Conservation (phyloP, 495 filamentous ascomycete genomes). For the Neurospora sp. region DNA sequence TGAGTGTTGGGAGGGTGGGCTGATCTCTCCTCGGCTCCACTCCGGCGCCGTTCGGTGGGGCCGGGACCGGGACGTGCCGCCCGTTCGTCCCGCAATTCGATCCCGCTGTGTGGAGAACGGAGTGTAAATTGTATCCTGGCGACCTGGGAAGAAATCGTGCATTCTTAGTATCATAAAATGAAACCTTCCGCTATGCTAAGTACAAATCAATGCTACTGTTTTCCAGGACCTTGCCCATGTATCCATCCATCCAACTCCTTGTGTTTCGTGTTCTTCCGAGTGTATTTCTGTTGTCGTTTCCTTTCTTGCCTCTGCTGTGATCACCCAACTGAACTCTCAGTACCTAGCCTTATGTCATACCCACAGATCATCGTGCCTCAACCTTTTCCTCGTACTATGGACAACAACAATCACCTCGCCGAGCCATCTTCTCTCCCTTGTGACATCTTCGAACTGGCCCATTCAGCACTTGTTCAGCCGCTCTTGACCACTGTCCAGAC, state of each 20-base stretch:
- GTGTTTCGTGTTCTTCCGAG: neutral
- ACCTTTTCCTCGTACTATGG: neutral
- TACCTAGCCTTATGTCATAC: neutral
- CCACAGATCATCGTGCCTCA: neutral
- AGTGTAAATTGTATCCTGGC: too few relatives aligned
- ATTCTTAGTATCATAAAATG: neutral
- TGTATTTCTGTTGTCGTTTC: neutral
- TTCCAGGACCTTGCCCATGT: neutral
- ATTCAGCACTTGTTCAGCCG: neutral
- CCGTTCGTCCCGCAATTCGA: neutral
- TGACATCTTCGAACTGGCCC: neutral
- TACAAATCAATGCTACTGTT: neutral
- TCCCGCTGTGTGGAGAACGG: neutral
- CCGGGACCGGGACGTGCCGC: neutral
- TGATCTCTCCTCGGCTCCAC: neutral
- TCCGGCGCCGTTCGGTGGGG: neutral
- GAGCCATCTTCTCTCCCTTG: neutral
- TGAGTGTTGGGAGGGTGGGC: neutral
- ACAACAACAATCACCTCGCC: neutral
- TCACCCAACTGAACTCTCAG: neutral
- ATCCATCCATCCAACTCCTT: neutral
- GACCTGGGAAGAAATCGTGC: neutral
- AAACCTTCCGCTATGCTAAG: neutral
- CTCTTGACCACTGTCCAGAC: neutral
- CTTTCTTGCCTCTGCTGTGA: neutral